These are phyloP conservation scores for Vanderwaltozyma verrucispora DNA, from an alignment of 805 yeast genomes.

Conservation along the genomic window DNA sequence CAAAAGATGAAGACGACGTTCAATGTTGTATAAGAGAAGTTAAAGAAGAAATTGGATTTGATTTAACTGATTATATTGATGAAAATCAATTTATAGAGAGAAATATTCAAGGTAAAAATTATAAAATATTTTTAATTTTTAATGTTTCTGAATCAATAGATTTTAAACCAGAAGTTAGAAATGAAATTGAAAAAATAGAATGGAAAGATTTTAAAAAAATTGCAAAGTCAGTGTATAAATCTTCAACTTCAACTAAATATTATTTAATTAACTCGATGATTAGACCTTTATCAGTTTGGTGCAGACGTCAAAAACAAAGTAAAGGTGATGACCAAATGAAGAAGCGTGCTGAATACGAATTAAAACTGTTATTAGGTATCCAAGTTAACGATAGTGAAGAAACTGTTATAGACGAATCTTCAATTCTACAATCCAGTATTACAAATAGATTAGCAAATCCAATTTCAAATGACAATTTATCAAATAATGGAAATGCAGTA, in stretches of 20 bases:
- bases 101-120: constrained; percentile 72
- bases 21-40: constrained; percentile 90
- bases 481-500: not conserved
- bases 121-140: constrained; percentile 66
- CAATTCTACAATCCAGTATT: too few species aligned
- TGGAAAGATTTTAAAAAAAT: constrained; percentile 58
- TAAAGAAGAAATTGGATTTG: constrained; percentile 88
- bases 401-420: not conserved
- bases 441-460: too few species aligned
- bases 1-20: constrained; percentile 81
- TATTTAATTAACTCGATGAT: constrained; percentile 34
- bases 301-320: constrained; percentile 41
- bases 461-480: too few species aligned
- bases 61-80: constrained; percentile 55
- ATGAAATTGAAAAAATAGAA: constrained; percentile 74
- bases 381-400: constrained; percentile 22
- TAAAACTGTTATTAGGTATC: constrained; percentile 56
- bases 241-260: constrained; percentile 20
- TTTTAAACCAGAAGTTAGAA: constrained; percentile 77
- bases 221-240: constrained; percentile 25
- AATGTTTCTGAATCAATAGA: constrained; percentile 66
- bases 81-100: constrained; percentile 72
- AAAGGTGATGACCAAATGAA: constrained; percentile 49
- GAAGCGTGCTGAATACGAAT: constrained; percentile 50
- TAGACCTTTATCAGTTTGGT: constrained; percentile 39